phyloP scores from a whole-genome alignment of 2,329 filamentous ascomycete species.

The Aspergillus versicolor region DNA sequence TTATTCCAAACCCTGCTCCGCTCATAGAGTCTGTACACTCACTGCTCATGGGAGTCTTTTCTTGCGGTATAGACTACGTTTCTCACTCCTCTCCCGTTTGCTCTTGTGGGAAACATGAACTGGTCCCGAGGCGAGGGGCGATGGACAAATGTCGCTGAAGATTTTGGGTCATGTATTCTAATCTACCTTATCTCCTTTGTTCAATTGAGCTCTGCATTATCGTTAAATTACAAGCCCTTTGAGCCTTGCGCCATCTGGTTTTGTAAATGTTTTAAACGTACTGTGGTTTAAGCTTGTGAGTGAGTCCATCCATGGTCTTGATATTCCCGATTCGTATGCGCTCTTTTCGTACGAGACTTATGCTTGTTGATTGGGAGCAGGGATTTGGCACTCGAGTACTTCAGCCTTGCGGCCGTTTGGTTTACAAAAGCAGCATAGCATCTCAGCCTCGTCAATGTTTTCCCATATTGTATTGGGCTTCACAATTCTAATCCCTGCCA shows the following conservation, averaged over 20 bases:
- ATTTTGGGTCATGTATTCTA: slow-evolving; percentile 13
- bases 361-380: background rate
- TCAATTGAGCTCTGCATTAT: slow-evolving; percentile 8
- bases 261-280: no score
- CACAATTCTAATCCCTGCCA: background rate
- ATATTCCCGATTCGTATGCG: background rate
- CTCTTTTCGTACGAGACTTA: background rate
- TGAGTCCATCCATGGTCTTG: background rate
- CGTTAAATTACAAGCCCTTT: background rate
- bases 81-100: slow-evolving; percentile 8
- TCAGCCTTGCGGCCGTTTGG: background rate
- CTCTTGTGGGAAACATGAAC: slow-evolving; percentile 4
- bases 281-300: background rate
- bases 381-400: background rate
- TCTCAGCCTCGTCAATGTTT: background rate
- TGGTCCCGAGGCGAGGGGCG: slow-evolving; percentile 3
- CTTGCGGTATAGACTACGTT: slow-evolving; percentile 23
- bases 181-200: slow-evolving; percentile 10
- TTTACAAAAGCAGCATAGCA: background rate
- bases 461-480: background rate
- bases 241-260: background rate
- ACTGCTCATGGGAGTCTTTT: slow-evolving; percentile 12
- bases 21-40: slow-evolving; percentile 20
- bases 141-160: slow-evolving; percentile 3
- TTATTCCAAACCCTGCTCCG: slow-evolving; percentile 14